Evolutionary conservation across 345 rosid species (phyloP), one percentile per base, ranked within the genome.

Genomic region (Combretum micranthum): DNA sequence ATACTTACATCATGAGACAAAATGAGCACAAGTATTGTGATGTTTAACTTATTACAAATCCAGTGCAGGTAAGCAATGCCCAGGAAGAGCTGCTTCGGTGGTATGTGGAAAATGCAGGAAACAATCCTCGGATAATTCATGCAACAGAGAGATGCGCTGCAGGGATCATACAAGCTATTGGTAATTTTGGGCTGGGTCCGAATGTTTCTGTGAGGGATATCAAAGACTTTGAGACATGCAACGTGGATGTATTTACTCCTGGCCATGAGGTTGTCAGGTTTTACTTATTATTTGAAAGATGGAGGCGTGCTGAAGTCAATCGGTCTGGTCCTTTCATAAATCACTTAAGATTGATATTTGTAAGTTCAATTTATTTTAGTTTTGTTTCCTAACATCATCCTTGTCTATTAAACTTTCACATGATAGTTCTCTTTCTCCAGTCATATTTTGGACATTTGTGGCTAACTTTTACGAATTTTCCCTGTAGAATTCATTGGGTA

Each of bases 61-160:
- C 69, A 91, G 96, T 57, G 59, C 70, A 91, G 96, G 98, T 91
- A 47, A 73, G 85, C 71, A 91, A 91, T 75, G 86, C 92, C 23
- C 85, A 80, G 72, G 89, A 79, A 71, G 98, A 88, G 55, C 72
- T 91, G 47, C 57, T 91, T 65, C 80, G 76, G 66, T 91, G 98
- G 98, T 62, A 73, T 73, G 69, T 68, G 43, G 86, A 81, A 64
- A 80, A 86, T 72, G 83, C 79, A 14, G 82, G 71, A 70, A 66
- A 63, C 57, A 84, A 84, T 72, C 73, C 82, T 20, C 75, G 70
- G 1, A 83, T 88, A 50, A 47, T 84, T 62, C 92, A 75, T 65
- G 79, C 98, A 6, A 79, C 73, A 4, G 80, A 80, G 75, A 79
- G 86, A 67, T 88, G 96, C 75, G 92, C 77, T 37, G 83, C 84